Base-by-base conservation (phyloP, 2,329 filamentous ascomycete genomes). In the Hysterium pulicare region DNA sequence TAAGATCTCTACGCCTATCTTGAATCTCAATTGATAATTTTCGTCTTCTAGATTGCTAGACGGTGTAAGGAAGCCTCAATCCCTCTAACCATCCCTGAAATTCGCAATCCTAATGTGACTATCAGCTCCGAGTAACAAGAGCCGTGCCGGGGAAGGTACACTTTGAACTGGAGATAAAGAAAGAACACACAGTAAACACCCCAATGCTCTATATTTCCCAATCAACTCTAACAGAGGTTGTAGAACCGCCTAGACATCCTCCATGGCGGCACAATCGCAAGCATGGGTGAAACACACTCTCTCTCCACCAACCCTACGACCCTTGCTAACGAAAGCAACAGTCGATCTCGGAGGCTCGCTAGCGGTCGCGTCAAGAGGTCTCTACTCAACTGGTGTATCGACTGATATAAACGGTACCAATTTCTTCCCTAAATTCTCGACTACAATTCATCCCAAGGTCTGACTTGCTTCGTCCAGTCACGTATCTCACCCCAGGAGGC, bases 231-330 rank as follows among this genome's bases (percentile, higher is more conserved):
- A n/a, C n/a, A n/a, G n/a, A n/a, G n/a, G n/a, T 28, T 30, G 11
- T 23, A 90, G 84, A 91, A 91, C 59, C 82, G 87, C 1, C 72
- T 91, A 0, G 78, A 82, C 40, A 90, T 84, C 26, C 76, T 90
- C 21, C 87, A 91, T 55, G 87, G 87, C 15, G 87, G 87, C 3
- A 87, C 86, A 0, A 82, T 91, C 21, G 87, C 87, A 3, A 86
- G 82, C 59, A 83, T 90, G 69, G 83, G 62, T 63, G 51, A 3
- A 34, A 5, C 2, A 13, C 8, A 21, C 7, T 8, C 11, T 40
- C 3, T 11, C 13, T 15, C 31, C 19, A 20, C 23, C 15, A 31
- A 23, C 17, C 4, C 24, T 17, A 4, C 13, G 2, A 28, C 19
- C 4, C 17, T 9, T 33, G 7, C 17, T 13, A 24, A 33, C 22